These are phyloP conservation scores for Epithemia pelagica DNA, from an alignment of 108 stramenopile genomes.

Conservation along the genomic window DNA sequence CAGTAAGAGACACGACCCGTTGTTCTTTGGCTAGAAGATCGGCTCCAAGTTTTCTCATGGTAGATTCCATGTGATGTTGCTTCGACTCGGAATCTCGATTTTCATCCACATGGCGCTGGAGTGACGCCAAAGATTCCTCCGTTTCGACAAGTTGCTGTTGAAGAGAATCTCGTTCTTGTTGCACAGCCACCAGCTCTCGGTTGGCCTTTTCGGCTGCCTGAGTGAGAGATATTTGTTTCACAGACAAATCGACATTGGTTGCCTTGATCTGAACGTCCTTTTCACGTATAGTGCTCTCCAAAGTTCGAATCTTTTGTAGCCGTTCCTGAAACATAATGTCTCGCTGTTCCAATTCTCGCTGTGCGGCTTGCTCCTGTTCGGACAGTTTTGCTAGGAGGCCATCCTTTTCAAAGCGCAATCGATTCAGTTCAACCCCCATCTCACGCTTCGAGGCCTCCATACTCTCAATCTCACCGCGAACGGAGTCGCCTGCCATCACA, in stretches of 20 bases:
- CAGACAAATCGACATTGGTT: background rate
- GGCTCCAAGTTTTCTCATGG: background rate
- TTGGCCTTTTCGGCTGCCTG: background rate
- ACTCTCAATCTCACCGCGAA: background rate
- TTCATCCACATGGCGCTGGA: conserved; percentile 11
- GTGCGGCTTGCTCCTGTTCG: background rate
- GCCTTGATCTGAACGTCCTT: conserved; percentile 1
- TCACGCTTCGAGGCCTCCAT: background rate
- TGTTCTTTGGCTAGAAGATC: background rate
- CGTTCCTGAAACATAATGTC: conserved; percentile 8
- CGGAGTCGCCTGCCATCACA: background rate
- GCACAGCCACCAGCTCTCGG: background rate
- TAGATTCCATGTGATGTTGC: background rate
- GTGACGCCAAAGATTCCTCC: conserved; percentile 4
- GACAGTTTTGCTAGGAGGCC: background rate
- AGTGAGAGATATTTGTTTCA: conserved; percentile 1
- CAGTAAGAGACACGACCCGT: background rate
- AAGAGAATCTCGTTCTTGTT: conserved; percentile 17
- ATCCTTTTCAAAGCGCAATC: background rate
- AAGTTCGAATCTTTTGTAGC: background rate
- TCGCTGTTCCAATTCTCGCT: background rate
- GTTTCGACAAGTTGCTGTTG: conserved; percentile 7
- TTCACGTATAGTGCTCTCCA: conserved; percentile 4
- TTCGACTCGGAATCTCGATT: background rate
- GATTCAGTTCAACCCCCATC: background rate